Percentiles rank a stretch among this genome's conserved stretches.
phyloP scores from a whole-genome alignment of 2,329 filamentous ascomycete genomes.

The Cercospora beticola region DNA sequence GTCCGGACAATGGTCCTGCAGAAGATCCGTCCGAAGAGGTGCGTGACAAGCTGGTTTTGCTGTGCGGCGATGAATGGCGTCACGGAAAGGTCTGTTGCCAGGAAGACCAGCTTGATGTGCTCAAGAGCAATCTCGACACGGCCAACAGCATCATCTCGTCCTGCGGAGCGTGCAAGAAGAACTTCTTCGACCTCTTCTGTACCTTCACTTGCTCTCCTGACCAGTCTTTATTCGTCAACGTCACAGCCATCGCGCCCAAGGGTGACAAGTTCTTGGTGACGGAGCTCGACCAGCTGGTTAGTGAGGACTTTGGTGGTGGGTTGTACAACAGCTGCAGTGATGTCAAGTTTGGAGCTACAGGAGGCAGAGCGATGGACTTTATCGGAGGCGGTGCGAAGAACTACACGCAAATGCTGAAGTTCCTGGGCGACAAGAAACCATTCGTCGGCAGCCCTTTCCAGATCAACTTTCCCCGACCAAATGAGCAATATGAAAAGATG shows the following conservation, averaged over 20 bases:
- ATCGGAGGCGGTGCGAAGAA: conserved; percentile 95
- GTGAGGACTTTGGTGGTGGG: conserved; percentile 76
- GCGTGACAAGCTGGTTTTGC: conserved; percentile 73
- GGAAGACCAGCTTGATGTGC: conserved; percentile 73
- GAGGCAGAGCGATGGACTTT: conserved; percentile 89
- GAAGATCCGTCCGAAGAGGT: conserved; percentile 69
- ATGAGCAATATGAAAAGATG: conserved; percentile 69
- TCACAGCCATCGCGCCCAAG: conserved; percentile 70
- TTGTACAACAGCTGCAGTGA: conserved; percentile 99
- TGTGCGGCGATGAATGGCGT: conserved; percentile 87
- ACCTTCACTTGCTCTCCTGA: conserved; percentile 97
- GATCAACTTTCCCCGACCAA: conserved; percentile 78
- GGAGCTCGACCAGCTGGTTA: conserved; percentile 86
- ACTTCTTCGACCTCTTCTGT: conserved; percentile 98
- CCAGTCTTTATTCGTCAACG: conserved; percentile 91
- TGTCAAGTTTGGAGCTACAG: conserved; percentile 94
- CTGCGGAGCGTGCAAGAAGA: conserved; percentile 94
- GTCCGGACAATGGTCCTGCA: conserved; percentile 84
- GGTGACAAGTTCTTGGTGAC: conserved; percentile 68
- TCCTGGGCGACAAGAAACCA: conserved; percentile 86
- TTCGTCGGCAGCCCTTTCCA: conserved; percentile 90
- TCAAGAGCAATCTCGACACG: conserved; percentile 81
- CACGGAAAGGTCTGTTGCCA: conserved; percentile 82
- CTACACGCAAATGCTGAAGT: conserved; percentile 82
- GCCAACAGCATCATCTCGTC: conserved; percentile 87